Base-by-base conservation (phyloP, 768 basidiomycete species). In the Suillus plorans region DNA sequence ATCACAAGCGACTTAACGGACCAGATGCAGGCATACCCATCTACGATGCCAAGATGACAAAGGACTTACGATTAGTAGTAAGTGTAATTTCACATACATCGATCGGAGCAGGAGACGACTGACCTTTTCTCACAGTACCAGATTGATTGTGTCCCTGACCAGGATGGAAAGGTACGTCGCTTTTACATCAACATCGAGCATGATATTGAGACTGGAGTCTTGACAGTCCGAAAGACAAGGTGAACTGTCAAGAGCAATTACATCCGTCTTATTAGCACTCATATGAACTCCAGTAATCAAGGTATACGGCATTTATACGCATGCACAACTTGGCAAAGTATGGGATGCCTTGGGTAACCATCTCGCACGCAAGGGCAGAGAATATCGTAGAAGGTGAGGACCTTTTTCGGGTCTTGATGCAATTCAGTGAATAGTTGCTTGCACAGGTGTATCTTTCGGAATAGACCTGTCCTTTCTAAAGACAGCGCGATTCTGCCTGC, bases 31-130 rank as follows among this genome's bases (percentile, higher is more conserved):
- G 82, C 1, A 73, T 90, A 3, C 87, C 89, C 0, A 81, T 91
- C 12, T 90, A 81, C 60, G 88, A 90, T 69, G 90, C 90, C 0
- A 90, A 89, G 71, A 86, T 90, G 80, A 84, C 83, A 12, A 69
- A 77, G 0, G 84, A 87, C 66, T 69, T 80, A 28, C 76, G 84
- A 13, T 72, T 88, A 22, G 78, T 88, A 2, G 86, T 86, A 68
- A 5, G 82, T 73, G 37, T 45, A 31, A 42, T 49, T 44, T 31
- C 5, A 52, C 60, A 12, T 8, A 1, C 20, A 5, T 47, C 25
- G 18, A 31, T 52, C 9, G 1, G 16, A 50, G 49, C 3, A 87
- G 81, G 1, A 12, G 20, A 18, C 18, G 12, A 34, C 50, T 67
- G 14, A 72, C 16, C 42, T 34, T 34, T 2, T 14, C 6, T 13